Conservation (phyloP, 192 early-diverging fungal genomes). For the Chytriomyces confervae region DNA sequence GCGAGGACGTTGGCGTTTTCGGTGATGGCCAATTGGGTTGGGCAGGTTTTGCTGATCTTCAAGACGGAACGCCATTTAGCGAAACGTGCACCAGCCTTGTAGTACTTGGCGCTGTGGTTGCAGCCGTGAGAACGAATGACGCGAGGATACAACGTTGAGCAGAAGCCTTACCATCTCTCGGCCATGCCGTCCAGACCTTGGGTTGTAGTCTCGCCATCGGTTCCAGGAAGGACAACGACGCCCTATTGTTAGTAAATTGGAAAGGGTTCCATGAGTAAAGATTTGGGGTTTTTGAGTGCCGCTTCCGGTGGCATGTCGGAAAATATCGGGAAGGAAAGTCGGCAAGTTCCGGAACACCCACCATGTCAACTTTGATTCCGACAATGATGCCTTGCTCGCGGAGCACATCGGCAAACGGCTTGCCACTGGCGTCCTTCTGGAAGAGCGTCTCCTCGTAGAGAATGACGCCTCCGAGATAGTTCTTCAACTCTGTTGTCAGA, state of each 20-base stretch:
- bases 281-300: neutral
- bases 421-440: constrained; percentile 49
- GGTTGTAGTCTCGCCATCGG: constrained; percentile 52
- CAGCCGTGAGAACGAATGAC: neutral
- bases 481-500: constrained; percentile 38
- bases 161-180: constrained; percentile 30
- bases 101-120: constrained; percentile 42
- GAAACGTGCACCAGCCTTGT: constrained; percentile 50
- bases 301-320: neutral
- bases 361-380: constrained; percentile 56
- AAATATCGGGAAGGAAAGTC: neutral
- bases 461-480: constrained; percentile 53
- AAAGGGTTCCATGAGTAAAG: neutral
- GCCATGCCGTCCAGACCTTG: constrained; percentile 51
- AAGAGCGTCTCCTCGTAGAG: constrained; percentile 54
- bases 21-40: constrained; percentile 41
- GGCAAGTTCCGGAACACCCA: neutral
- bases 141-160: neutral
- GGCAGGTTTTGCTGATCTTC: constrained; percentile 43
- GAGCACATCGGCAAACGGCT: constrained; percentile 47
- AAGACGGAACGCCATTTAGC: constrained; percentile 57
- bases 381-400: constrained; percentile 44
- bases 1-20: constrained; percentile 56
- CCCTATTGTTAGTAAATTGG: constrained; percentile 16
- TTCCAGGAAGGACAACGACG: constrained; percentile 48